These are phyloP conservation scores for Tritrichomonas musculus DNA, from an alignment of 208 protist species.

Conservation along the genomic window DNA sequence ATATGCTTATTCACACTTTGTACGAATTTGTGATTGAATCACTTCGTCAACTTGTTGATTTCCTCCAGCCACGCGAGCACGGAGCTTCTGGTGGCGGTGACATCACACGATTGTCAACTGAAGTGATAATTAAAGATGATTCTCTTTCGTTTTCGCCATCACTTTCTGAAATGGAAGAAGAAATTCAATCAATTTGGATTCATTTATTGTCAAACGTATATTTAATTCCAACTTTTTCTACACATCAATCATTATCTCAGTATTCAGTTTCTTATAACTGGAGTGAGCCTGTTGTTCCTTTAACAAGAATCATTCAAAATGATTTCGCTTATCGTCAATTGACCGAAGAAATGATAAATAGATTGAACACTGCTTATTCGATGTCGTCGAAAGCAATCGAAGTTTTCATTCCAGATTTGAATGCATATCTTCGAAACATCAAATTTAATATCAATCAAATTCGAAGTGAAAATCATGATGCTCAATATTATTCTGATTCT, in stretches of 20 bases:
- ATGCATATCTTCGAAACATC: background rate
- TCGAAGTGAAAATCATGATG: background rate
- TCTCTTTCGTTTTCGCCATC: background rate
- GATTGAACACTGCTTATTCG: background rate
- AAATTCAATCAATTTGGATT: background rate
- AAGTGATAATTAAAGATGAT: background rate
- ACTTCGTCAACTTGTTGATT: background rate
- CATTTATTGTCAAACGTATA: background rate
- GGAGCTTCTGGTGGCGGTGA: background rate
- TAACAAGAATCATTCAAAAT: constrained; percentile 16
- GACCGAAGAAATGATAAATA: background rate
- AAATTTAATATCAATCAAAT: constrained; percentile 25
- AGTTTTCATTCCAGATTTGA: background rate
- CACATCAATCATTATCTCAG: background rate
- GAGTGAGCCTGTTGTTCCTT: background rate
- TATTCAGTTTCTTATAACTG: background rate
- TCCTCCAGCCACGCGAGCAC: background rate
- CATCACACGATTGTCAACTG: background rate
- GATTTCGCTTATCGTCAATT: background rate
- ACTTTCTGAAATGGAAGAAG: background rate
- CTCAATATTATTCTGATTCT: background rate
- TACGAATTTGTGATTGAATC: background rate
- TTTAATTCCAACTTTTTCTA: constrained; percentile 8
- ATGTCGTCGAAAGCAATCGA: background rate
- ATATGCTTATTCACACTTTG: background rate